Conservation (phyloP, 306 rosid genomes). For the Dicorynia guianensis region DNA sequence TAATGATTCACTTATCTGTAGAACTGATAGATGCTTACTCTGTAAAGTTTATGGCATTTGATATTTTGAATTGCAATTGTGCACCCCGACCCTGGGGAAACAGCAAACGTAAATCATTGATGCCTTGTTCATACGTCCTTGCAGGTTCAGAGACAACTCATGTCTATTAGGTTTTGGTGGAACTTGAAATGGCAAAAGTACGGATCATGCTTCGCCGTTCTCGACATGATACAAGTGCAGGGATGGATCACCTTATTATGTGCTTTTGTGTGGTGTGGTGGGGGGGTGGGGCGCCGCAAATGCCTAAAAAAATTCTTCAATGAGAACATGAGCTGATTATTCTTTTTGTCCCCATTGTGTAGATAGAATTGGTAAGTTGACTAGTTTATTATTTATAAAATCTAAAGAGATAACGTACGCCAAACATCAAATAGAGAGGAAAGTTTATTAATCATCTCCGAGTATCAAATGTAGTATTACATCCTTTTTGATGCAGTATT, state of each 20-base stretch:
- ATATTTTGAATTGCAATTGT: constrained; percentile 20
- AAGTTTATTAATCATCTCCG: no score
- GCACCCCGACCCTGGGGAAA: neutral
- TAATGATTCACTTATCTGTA: neutral
- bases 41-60: neutral
- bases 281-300: no score
- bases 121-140: constrained; percentile 22
- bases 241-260: neutral
- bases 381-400: no score
- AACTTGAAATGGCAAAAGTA: neutral
- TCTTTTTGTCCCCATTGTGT: no score
- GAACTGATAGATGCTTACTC: neutral
- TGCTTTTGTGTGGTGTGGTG: no score
- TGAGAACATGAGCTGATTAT: no score
- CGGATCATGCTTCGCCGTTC: constrained; percentile 6
- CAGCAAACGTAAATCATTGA: constrained; percentile 27
- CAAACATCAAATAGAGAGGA: no score
- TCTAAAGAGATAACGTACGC: no score
- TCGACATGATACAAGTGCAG: neutral
- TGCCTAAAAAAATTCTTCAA: no score
- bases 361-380: no score
- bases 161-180: constrained; percentile 14
- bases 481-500: no score
- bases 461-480: no score
- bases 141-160: constrained; percentile 35